Percentiles rank a stretch among this genome's conserved stretches.
Conservation (phyloP, 306 rosid species). For the Vigna nakashimae region DNA sequence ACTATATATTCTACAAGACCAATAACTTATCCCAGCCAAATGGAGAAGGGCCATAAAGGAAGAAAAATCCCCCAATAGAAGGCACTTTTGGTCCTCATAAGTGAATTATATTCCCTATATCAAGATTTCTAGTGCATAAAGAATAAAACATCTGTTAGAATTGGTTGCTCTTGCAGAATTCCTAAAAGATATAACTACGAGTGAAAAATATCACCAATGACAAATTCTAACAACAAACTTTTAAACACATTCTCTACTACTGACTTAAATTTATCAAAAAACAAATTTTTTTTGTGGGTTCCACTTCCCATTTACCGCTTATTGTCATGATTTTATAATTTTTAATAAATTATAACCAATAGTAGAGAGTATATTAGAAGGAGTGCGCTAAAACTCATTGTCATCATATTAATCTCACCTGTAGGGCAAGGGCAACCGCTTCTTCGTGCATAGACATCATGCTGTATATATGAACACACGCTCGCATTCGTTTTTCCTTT, state of each 20-base stretch:
- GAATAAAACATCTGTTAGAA: constrained; percentile 13
- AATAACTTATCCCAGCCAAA: constrained; percentile 29
- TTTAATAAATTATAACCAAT: not conserved
- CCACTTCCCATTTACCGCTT: not conserved
- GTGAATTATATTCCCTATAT: constrained; percentile 14
- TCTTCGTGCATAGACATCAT: constrained; percentile 99
- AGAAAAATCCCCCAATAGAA: not conserved
- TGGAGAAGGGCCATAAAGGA: not conserved
- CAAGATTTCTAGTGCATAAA: constrained; percentile 32
- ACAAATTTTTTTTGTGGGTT: not conserved
- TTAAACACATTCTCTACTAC: not conserved
- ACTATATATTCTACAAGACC: constrained; percentile 25
- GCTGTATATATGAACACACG: constrained; percentile 99
- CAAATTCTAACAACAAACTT: too few species aligned
- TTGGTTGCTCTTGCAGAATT: constrained; percentile 18
- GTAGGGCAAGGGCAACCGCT: constrained; percentile 98
- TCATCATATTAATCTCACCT: constrained; percentile 59
- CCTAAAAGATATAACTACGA: constrained; percentile 16
- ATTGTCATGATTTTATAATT: not conserved
- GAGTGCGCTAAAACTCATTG: not conserved
- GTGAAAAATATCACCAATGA: constrained; percentile 16
- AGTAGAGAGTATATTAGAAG: not conserved
- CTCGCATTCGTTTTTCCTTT: constrained; percentile 97
- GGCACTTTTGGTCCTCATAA: constrained; percentile 30
- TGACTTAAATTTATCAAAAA: not conserved